Evolutionary conservation across 345 rosid species (phyloP), one percentile per base, ranked within the genome.

Genomic region (Eucalyptus sp.): DNA sequence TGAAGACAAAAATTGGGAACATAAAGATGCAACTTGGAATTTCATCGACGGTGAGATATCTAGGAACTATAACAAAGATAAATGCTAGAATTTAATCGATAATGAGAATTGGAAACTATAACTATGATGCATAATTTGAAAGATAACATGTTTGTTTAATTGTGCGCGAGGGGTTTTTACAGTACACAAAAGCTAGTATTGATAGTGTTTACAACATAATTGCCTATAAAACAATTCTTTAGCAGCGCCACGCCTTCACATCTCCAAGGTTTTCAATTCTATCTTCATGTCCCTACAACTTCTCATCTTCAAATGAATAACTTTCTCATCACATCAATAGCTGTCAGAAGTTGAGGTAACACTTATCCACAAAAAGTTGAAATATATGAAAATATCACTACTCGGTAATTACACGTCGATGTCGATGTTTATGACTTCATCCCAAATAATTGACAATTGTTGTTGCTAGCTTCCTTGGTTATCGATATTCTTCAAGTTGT

Each of bases 361-460:
- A 56, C 62, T 56, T 56, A 56, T 56, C 29, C 29, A 56, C 62
- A 56, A 24, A 25, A 56, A 24, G 29, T 56, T 56, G 6, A 56
- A 56, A 56, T 56, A 56, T 56, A 22, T 4, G 62, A 56, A 56
- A 56, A 24, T 56, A 56, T 56, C 62, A 24, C 29, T 56, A 24
- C 29, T 56, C 0, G 1, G 62, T 8, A 56, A 13, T 56, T 56
- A 24, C 6, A 24, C 6, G 2, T 56, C 29, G 0, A 56, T 56
- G 3, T 56, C 13, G 0, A 56, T 56, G 29, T 56, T 56, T 10
- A 56, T 56, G 29, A 24, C 29, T 9, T 56, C 62, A 56, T 56
- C 13, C 29, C 29, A 24, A 25, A 24, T 56, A 56, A 56, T 25
- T 56, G 62, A 56, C 29, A 10, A 3, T 56, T 56, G 29, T 1